Base-by-base conservation (phyloP, 2,329 filamentous ascomycete species). In the Sporothrix phasma region DNA sequence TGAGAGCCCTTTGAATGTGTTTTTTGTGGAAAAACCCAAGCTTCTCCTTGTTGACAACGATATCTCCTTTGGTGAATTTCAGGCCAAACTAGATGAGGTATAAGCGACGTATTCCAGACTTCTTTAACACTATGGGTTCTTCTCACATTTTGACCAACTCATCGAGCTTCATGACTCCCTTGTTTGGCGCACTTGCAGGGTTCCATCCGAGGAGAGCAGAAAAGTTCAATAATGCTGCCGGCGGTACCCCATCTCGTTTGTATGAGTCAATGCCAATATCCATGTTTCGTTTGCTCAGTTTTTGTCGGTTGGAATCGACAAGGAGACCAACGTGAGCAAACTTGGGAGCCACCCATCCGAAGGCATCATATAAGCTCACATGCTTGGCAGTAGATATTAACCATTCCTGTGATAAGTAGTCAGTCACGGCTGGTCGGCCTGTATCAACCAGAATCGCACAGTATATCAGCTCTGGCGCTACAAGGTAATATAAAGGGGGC, bases 41-140 rank as follows among this genome's bases (percentile, higher is more conserved):
- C 72, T 97, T 99, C 58, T 86, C 84, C 60, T 87, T 83, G 22
- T 88, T 86, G 19, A 97, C 90, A 15, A 88, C 88, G 6, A 92
- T 90, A 73, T 97, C 92, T 10, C 93, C 93, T 70, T 88, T 90
- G 3, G 92, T 97, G 76, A 97, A 95, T 71, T 91, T 92, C 68
- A 96, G 81, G 53, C 87, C 85, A 72, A 97, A 93, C 83, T 90
- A 66, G 17, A 49, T 11, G 3, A 15, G 1, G n/a, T 41, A 29
- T 59, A 11, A 53, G 17, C 19, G 10, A 24, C 13, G 47, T 60
- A 77, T 62, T 76, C 71, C 53, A 66, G 29, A 11, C 60, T 15
- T 15, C 10, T n/a, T 49, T 34, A 8, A 13, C 4, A 10, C 10
- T 41, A 5, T 22, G 13, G 39, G 31, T 58, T 22, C 10, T n/a